Evolutionary conservation across 352 stramenopile genomes (phyloP).

Genomic region (Phytophthora ramorum): DNA sequence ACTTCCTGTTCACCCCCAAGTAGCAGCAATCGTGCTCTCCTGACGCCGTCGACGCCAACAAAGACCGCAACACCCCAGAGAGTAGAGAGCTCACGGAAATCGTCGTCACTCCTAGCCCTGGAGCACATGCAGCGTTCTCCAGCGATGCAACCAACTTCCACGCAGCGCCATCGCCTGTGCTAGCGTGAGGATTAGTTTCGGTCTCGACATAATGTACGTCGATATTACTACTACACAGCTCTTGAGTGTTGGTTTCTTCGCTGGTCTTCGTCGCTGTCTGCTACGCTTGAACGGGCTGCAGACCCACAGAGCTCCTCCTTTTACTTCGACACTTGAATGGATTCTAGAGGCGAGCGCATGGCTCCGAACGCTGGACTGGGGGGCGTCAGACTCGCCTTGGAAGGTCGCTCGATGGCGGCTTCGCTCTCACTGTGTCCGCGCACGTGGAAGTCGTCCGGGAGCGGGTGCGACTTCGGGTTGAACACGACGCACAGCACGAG

Average conservation of each 20-base stretch:
- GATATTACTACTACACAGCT: background rate
- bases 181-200: background rate
- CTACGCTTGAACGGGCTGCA: background rate
- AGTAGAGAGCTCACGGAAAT: constrained; percentile 4
- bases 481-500: constrained; percentile 27
- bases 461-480: constrained; percentile 20
- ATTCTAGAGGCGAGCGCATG: constrained; percentile 37
- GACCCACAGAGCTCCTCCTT: background rate
- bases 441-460: constrained; percentile 29
- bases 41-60: background rate
- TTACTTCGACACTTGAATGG: constrained; percentile 26
- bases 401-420: background rate
- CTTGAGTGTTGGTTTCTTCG: too few relatives aligned
- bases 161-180: background rate
- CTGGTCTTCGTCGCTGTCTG: background rate
- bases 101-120: constrained; percentile 6
- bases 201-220: background rate
- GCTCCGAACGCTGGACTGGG: constrained; percentile 36
- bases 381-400: constrained; percentile 10
- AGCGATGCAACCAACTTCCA: constrained; percentile 10
- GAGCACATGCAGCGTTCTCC: background rate
- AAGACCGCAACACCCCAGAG: background rate
- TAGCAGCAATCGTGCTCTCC: constrained; percentile 7
- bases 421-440: constrained; percentile 15
- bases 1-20: constrained; percentile 41